These are phyloP conservation scores for Colletotrichum limetticola DNA, from an alignment of 2,329 filamentous ascomycete genomes.

Conservation along the genomic window DNA sequence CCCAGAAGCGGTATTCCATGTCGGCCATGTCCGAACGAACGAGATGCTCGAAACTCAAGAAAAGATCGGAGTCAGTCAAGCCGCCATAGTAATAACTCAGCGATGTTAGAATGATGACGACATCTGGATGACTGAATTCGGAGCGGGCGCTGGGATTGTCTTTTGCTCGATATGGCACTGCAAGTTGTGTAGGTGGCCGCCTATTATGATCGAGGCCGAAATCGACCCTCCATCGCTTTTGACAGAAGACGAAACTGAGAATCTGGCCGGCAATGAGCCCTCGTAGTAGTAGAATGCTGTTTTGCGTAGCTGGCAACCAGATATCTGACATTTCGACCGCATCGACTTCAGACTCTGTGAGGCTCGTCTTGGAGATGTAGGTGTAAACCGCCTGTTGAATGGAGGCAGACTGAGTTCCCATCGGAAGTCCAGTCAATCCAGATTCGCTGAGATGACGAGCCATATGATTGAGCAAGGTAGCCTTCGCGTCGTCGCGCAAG, in stretches of 20 bases:
- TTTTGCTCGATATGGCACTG: constrained; percentile 70
- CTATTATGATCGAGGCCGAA: constrained; percentile 65
- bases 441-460: constrained; percentile 53
- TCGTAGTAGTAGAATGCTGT: constrained; percentile 58
- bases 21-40: constrained; percentile 61
- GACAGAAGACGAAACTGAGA: constrained; percentile 60
- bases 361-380: constrained; percentile 55
- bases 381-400: constrained; percentile 46
- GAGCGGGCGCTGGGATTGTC: constrained; percentile 64
- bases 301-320: constrained; percentile 47
- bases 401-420: constrained; percentile 46
- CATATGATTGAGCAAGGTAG: constrained; percentile 44
- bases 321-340: constrained; percentile 48
- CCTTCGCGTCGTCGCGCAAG: constrained; percentile 47
- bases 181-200: constrained; percentile 55
- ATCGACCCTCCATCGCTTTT: constrained; percentile 74
- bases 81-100: constrained; percentile 68
- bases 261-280: constrained; percentile 68
- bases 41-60: constrained; percentile 57
- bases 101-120: constrained; percentile 65
- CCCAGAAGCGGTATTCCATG: constrained; percentile 63
- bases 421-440: constrained; percentile 55
- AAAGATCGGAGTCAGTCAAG: constrained; percentile 60
- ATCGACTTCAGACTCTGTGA: constrained; percentile 44
- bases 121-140: constrained; percentile 72